phyloP scores from a whole-genome alignment of 345 rosid species.

The Hibiscus trionum region DNA sequence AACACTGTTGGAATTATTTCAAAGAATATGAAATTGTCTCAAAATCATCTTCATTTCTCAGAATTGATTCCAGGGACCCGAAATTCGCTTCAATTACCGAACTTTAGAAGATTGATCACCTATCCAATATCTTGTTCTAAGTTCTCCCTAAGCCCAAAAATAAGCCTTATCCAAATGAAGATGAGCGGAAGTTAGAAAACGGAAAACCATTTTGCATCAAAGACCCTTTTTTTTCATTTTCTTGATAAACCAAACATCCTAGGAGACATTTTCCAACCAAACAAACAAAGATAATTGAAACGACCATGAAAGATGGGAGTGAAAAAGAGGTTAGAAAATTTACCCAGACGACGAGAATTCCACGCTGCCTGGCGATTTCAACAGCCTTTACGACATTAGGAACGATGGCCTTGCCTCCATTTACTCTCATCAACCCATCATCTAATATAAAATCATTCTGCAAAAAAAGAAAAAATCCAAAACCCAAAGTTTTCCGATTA shows the following conservation, averaged over 20 bases:
- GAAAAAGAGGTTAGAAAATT: background rate
- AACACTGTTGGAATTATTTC: background rate
- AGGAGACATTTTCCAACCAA: background rate
- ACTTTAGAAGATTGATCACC: too few relatives aligned
- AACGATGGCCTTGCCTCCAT: constrained; percentile 63
- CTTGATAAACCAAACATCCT: background rate
- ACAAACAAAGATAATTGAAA: background rate
- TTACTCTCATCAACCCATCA: constrained; percentile 26
- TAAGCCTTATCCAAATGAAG: too few relatives aligned
- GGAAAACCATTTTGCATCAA: too few relatives aligned
- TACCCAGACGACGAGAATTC: constrained; percentile 80
- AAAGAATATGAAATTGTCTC: background rate
- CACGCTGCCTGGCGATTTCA: constrained; percentile 43
- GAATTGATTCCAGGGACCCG: background rate
- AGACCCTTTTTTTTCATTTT: background rate
- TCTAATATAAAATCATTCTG: constrained; percentile 10
- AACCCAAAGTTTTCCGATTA: background rate
- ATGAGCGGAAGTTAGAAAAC: too few relatives aligned
- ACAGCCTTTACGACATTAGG: constrained; percentile 47
- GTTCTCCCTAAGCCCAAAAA: too few relatives aligned
- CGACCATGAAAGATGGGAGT: background rate
- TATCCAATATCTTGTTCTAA: too few relatives aligned
- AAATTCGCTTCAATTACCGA: background rate
- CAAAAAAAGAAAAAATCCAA: background rate
- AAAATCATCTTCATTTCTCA: background rate